These are phyloP conservation scores for Neoboletus magnificus DNA, from an alignment of 768 basidiomycete genomes.

Conservation along the genomic window DNA sequence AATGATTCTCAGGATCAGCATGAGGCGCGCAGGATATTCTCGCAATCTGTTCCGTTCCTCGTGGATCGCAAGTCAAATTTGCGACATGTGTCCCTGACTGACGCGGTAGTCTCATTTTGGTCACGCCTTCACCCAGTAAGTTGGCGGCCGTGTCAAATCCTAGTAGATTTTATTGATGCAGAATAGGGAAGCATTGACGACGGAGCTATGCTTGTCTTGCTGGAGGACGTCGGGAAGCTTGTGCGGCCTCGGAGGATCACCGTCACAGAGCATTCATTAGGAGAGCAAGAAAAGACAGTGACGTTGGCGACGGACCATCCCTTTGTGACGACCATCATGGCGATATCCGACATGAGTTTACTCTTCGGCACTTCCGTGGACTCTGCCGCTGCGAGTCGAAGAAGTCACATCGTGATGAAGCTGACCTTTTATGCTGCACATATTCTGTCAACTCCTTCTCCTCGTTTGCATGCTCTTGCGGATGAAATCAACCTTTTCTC, in stretches of 20 bases:
- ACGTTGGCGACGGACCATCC: conserved; percentile 13
- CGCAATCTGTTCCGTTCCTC: conserved; percentile 62
- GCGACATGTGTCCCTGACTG: conserved; percentile 48
- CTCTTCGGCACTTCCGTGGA: conserved; percentile 16
- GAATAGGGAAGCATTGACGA: conserved; percentile 34
- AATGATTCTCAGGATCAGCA: conserved; percentile 41
- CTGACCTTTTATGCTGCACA: conserved; percentile 69
- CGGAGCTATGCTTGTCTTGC: conserved; percentile 48
- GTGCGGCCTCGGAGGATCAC: conserved; percentile 44
- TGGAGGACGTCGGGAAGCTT: conserved; percentile 53
- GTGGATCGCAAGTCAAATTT: conserved; percentile 54
- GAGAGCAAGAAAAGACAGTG: not conserved
- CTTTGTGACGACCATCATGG: conserved; percentile 17
- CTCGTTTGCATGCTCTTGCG: conserved; percentile 39
- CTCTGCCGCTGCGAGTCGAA: conserved; percentile 1
- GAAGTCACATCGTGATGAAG: conserved; percentile 51
- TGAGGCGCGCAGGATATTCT: conserved; percentile 48
- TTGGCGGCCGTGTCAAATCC: not conserved
- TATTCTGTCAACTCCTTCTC: conserved; percentile 46
- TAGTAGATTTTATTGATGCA: conserved; percentile 6
- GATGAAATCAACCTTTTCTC: conserved; percentile 38
- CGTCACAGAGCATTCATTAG: not conserved
- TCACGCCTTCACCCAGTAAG: conserved; percentile 51
- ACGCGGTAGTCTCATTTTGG: conserved; percentile 61
- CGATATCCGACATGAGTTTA: conserved; percentile 23